Base-by-base conservation (phyloP, 805 yeast species). In the Nakazawaea ambrosiae region DNA sequence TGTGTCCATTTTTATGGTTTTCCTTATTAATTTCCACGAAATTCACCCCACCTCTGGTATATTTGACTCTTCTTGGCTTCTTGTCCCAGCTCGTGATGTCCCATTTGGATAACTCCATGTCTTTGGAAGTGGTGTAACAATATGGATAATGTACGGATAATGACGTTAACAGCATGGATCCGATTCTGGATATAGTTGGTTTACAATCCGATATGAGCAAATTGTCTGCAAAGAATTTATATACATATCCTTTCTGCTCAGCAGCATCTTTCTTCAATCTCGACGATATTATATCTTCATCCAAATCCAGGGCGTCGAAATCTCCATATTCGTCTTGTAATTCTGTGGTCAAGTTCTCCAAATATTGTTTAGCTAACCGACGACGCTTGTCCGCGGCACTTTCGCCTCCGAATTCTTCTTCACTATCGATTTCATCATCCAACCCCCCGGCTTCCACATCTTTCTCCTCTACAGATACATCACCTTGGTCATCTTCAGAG, bases 321-420 rank as follows among this genome's bases (percentile, higher is more conserved):
- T 71, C 77, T 39, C 65, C 73, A 8, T 57, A 51, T n/a, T 41
- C 45, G 9, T 42, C 40, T 7, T 40, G 45, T 15, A 68, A 70
- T 44, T 81, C 86, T 3, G 65, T 61, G 54, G 83, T 77, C 51
- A 92, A 62, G 51, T 82, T 83, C 32, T 81, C 88, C 45, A 92
- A 65, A 58, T 92, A 92, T 58, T 89, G 92, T 58, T 88, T 88
- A 14, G 97, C 97, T 42, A 92, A 68, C 53, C 97, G 69, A 61
- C 98, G 75, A 60, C 98, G 76, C 60, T 86, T 88, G 53, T 92
- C 98, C 0, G 96, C 94, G 7, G 89, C 94, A 33, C 76, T 75
- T 58, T 90, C 97, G 14, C 68, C 70, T 12, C 65, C 75, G 46
- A 78, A 75, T 48, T 81, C 94, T 47, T 80, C 92, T 23, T 81